Evolutionary conservation across 768 basidiomycete species (phyloP), one percentile per base, ranked within the genome.

Genomic region (Rhodosporidiobolus sp.): DNA sequence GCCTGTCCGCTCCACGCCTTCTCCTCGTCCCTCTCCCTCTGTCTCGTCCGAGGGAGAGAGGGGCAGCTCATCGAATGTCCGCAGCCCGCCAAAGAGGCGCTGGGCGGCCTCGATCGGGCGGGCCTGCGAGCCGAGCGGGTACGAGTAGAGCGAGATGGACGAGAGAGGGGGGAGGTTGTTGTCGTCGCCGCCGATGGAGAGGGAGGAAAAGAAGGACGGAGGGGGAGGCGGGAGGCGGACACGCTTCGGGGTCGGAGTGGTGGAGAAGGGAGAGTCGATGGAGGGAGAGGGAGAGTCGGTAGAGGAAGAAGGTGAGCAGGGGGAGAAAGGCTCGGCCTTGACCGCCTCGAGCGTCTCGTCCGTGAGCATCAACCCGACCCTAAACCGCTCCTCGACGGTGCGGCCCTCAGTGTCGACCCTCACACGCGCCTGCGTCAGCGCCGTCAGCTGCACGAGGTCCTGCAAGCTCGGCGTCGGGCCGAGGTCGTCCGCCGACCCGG

Each of bases 81-180:
- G 84, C 63, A 98, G 81, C 0, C 92, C 94, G 73, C 93, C 90
- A 78, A 97, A 97, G 34, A 98, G 84, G 4, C 88, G 85, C 63
- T 88, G 89, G 0, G 94, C 94, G 10, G 88, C 88, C 17, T 87
- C 81, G 0, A 88, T 83, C 4, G 90, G 87, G 34, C 48, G 56
- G 12, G 48, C 67, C 30, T 72, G 67, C 3, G 50, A 30, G 0
- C 82, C 82, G 26, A 83, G 76, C 2, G 80, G 75, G 57, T 77
- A 70, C 3, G 68, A 58, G 16, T 77, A 56, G n/a, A 79, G 8
- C 45, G 58, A 32, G 57, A 65, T 59, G 35, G 28, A 20, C 45
- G 52, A 32, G 63, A 63, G 50, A 16, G 5, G 49, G 35, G 70
- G 70, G 26, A 72, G 50, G 65, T 72, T 72, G 22, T 65, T 67